phyloP scores from a whole-genome alignment of 176 grass and related monocot species.

The Metroxylon sagu region DNA sequence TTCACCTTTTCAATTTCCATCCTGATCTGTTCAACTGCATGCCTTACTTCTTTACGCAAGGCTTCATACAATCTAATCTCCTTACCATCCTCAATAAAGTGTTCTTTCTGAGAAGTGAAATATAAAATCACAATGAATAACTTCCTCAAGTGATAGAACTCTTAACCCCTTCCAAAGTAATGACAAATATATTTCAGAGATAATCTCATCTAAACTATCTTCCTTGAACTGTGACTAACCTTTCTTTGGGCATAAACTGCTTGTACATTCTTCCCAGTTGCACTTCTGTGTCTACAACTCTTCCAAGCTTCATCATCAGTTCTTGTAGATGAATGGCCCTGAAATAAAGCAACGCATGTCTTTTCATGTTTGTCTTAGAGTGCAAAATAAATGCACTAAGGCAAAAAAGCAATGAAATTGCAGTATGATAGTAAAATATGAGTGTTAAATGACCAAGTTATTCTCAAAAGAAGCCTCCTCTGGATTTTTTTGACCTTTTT shows the following conservation, averaged over 20 bases:
- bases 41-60: slow-evolving; percentile 81
- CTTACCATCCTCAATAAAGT: slow-evolving; percentile 14
- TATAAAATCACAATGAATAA: not conserved
- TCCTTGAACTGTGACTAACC: slow-evolving; percentile 17
- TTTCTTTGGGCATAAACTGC: slow-evolving; percentile 42
- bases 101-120: slow-evolving; percentile 28
- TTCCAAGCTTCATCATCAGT: slow-evolving; percentile 79
- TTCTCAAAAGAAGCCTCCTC: too few relatives aligned
- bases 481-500: too few relatives aligned
- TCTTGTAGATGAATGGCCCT: slow-evolving; percentile 78
- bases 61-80: slow-evolving; percentile 48
- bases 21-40: slow-evolving; percentile 79
- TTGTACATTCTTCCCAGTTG: slow-evolving; percentile 34
- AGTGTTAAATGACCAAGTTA: too few relatives aligned
- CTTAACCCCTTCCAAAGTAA: too few relatives aligned
- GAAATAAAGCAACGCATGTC: not conserved
- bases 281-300: slow-evolving; percentile 22
- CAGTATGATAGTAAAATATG: too few relatives aligned
- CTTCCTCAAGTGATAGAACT: too few relatives aligned
- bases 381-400: too few relatives aligned
- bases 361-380: too few relatives aligned
- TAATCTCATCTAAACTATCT: not conserved
- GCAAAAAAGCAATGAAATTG: too few relatives aligned
- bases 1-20: slow-evolving; percentile 65
- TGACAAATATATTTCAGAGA: too few relatives aligned